Evolutionary conservation across 1,284 basidiomycete genomes (phyloP), one percentile per base, ranked within the genome.

Genomic region (Pseudozyma thailandica): DNA sequence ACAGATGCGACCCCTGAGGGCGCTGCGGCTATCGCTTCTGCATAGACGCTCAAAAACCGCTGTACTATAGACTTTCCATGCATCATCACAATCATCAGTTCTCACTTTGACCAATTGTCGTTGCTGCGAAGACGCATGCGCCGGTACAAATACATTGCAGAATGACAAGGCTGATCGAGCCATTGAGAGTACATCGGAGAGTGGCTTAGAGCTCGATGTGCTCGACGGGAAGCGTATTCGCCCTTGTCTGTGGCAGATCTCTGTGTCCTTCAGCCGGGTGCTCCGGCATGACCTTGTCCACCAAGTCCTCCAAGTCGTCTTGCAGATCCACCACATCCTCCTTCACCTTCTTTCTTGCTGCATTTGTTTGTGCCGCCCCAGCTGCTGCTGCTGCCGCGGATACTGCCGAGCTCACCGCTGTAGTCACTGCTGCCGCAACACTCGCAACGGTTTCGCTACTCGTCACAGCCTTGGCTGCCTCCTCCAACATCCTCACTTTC

Each of bases 151-250:
- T n/a, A n/a, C n/a, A n/a, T n/a, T n/a, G n/a, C n/a, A n/a, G n/a
- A n/a, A n/a, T n/a, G n/a, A n/a, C n/a, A n/a, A n/a, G n/a, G n/a
- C n/a, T n/a, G n/a, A n/a, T n/a, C n/a, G n/a, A n/a, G n/a, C n/a
- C n/a, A n/a, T n/a, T n/a, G n/a, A n/a, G n/a, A n/a, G n/a, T n/a
- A n/a, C n/a, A n/a, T n/a, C n/a, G n/a, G n/a, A 2, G 6, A 16
- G 13, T 31, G 9, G 15, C 26, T 56, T 28, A 70, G 27, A 70
- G 38, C 31, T 70, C 66, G 35, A 70, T 48, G 35, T 60, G 66
- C 31, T 70, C 60, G 18, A 59, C 52, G 16, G 66, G 60, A 23
- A 63, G 60, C 13, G 44, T 63, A 25, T 66, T 66, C 12, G 43
- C 31, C 23, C 56, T 42, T 7, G 53, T 55, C 39, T 35, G 39